Evolutionary conservation across 2,329 filamentous ascomycete genomes (phyloP), one percentile per base, ranked within the genome.

Genomic region (Pestalotiopsis sp.): DNA sequence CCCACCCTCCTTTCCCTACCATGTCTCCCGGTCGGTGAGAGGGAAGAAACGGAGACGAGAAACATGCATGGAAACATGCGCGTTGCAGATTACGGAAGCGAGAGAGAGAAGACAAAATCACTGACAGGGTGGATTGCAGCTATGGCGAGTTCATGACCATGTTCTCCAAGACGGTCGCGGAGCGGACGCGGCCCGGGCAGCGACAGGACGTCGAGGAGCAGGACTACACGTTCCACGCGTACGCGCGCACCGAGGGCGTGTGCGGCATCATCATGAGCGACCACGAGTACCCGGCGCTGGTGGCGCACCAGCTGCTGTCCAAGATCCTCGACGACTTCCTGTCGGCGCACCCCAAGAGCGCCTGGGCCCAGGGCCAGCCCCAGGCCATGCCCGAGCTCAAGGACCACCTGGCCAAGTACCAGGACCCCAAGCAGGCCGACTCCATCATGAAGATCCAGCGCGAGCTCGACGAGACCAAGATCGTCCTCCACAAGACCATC

Each of bases 401-500:
- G 79, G 91, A 94, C 56, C 97, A 97, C 81, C 78, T 89, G 61
- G 76, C 76, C 75, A 86, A 86, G 75, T 97, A 94, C 82, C 93
- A 97, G 83, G 92, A 98, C 79, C 94, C 95, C 13, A 85, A 90
- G 76, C 88, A 97, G 82, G 94, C 94, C 72, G 94, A 97, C 82
- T 95, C 91, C 81, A 97, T 98, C 78, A 89, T 94, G 85, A 94
- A 94, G 86, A 98, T 99, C 75, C 95, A 98, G 81, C 92, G 94
- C 82, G 94, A 99, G 83, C 86, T 99, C 70, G 94, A 98, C 77
- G 94, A 98, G 86, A 98, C 95, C 69, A 98, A 98, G 88, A 94
- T 97, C 77, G 91, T 97, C 68, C 86, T 99, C 75, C 94, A 98
- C 83, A 97, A 98, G 88, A 98, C 96, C 58, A 98, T 97, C 75